Base-by-base conservation (phyloP, 495 filamentous ascomycete genomes). In the Darksidea phi region DNA sequence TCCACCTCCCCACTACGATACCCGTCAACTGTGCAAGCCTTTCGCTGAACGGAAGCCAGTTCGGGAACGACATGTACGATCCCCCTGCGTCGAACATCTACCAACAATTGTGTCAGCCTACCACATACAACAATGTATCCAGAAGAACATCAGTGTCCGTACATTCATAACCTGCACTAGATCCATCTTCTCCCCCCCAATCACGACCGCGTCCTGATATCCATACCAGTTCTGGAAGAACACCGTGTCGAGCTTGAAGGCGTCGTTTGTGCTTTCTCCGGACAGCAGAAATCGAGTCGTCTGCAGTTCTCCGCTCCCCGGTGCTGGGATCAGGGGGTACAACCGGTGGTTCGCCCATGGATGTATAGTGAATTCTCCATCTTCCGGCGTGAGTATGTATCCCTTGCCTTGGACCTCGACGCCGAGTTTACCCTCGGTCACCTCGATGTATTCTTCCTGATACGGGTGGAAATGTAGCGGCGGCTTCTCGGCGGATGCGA, bases 181-280 rank as follows among this genome's bases (percentile, higher is more conserved):
- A 61, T 78, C 69, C 18, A 79, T 48, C 53, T 68, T 70, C 23
- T 73, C 68, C 23, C 73, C 74, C 13, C 73, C 48, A n/a, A 77
- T 54, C 5, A 79, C 37, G 8, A 78, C 63, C 43, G 76, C 74
- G 54, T 82, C 77, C 68, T 79, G 78, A 52, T 80, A 80, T 20
- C 71, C 74, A 61, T 82, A 82, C 79, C 78, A 82, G 48, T 82
- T 82, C 68, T 81, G 74, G 43, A 82, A 82, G 69, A 82, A 82
- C 28, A 77, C 64, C 0, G 67, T 71, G 68, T 82, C 76, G 2
- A 80, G 72, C 57, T 68, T 58, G 51, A 74, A 78, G 34, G 62
- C 34, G 46, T 73, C 65, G 15, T 53, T 45, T 2, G 75, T 72
- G 11, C 63, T 67, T 59, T 68, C 55, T 1, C 72, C 77, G 12